Percentiles rank a stretch among this genome's conserved stretches.
These are phyloP conservation scores for Linnemannia elongata DNA, from an alignment of 192 early-diverging fungal genomes.

Conservation along the genomic window DNA sequence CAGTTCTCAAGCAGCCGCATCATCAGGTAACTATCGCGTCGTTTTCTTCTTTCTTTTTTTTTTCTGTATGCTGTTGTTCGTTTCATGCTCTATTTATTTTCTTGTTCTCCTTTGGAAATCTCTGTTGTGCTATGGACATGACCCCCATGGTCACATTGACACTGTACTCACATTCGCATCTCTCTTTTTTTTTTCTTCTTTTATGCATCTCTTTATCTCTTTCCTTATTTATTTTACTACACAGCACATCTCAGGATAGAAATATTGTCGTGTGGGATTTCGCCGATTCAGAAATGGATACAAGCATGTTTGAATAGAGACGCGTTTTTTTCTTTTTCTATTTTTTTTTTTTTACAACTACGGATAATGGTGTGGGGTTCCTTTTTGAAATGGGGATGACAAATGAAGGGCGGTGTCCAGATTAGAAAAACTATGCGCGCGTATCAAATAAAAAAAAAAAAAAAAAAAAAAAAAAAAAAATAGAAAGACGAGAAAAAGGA, in stretches of 20 bases:
- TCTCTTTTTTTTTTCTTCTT: not conserved
- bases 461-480: not conserved
- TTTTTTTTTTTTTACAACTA: not conserved
- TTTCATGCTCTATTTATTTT: not conserved
- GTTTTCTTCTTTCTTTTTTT: not conserved
- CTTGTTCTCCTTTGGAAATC: not conserved
- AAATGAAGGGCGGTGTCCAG: not conserved
- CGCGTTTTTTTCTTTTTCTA: not conserved
- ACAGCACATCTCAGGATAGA: slow-evolving; percentile 44
- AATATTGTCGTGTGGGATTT: slow-evolving; percentile 53
- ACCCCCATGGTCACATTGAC: slow-evolving; percentile 1
- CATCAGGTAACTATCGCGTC: slow-evolving; percentile 65
- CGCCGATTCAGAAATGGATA: slow-evolving; percentile 17
- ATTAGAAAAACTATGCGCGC: not conserved
- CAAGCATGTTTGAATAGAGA: slow-evolving; percentile 26
- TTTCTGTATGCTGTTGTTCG: not conserved
- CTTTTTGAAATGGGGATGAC: not conserved
- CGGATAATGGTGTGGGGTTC: not conserved
- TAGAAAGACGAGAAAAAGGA: not conserved
- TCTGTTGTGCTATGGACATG: not conserved
- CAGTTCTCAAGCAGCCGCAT: slow-evolving; percentile 87
- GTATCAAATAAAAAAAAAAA: not conserved
- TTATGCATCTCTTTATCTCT: not conserved
- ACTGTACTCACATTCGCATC: not conserved
- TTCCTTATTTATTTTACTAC: not conserved